Conservation (phyloP, 768 basidiomycete genomes). For the Jaapia argillacea region DNA sequence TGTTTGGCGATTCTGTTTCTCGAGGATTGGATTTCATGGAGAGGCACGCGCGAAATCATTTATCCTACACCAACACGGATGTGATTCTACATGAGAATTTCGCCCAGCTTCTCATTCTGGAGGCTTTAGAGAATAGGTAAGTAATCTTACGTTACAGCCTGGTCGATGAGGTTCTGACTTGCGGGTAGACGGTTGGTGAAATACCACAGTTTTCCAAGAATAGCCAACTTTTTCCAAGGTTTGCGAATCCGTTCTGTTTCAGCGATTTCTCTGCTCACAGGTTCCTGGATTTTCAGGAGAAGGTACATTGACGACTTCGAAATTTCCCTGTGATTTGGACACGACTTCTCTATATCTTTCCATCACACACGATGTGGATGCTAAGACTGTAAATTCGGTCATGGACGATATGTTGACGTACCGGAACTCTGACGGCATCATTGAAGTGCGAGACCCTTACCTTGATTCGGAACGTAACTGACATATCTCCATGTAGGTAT, state of each 20-base stretch:
- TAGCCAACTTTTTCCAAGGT: slow-evolving; percentile 42
- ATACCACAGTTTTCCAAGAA: slow-evolving; percentile 23
- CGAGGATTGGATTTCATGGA: slow-evolving; percentile 31
- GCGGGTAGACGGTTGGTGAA: slow-evolving; percentile 1
- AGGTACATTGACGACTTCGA: slow-evolving; percentile 32
- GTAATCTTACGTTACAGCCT: slow-evolving; percentile 28
- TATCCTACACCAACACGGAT: slow-evolving; percentile 35
- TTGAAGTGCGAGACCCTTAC: slow-evolving; percentile 27
- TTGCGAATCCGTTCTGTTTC: slow-evolving; percentile 1
- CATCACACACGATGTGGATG: slow-evolving; percentile 21
- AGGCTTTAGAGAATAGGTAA: slow-evolving; percentile 33
- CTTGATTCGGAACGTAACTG: slow-evolving; percentile 13
- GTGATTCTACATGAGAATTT: slow-evolving; percentile 42
- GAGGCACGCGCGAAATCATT: slow-evolving; percentile 27
- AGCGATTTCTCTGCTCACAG: neutral
- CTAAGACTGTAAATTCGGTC: slow-evolving; percentile 26
- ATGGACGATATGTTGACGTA: slow-evolving; percentile 52
- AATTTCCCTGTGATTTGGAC: slow-evolving; percentile 46
- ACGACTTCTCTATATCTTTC: slow-evolving; percentile 47
- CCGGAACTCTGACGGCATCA: slow-evolving; percentile 38
- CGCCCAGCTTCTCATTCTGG: slow-evolving; percentile 47
- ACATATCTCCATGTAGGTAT: slow-evolving; percentile 1
- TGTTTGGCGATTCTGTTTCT: slow-evolving; percentile 34
- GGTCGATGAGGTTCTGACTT: slow-evolving; percentile 16
- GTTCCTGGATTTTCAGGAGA: too few relatives aligned